Evolutionary conservation across 2,329 filamentous ascomycete species (phyloP).

Genomic region (Curvularia verruculosa): DNA sequence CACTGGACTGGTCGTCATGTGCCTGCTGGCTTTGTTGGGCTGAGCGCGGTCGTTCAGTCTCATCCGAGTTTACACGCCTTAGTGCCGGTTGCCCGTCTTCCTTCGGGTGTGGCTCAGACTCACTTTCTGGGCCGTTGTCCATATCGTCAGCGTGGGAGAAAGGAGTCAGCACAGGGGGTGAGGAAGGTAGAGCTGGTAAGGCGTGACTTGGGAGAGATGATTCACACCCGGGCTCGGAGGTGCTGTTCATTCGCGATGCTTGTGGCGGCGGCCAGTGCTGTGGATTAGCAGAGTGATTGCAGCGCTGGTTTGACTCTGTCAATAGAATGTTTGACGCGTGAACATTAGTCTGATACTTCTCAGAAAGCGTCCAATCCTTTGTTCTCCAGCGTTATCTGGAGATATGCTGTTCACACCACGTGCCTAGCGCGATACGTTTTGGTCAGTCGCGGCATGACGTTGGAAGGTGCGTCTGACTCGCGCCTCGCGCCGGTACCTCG

Average conservation of each 20-base stretch:
- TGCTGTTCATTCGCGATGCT: slow-evolving; percentile 26
- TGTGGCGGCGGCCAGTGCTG: slow-evolving; percentile 32
- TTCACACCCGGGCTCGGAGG: slow-evolving; percentile 25
- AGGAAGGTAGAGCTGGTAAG: slow-evolving; percentile 22
- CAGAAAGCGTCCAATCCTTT: not conserved
- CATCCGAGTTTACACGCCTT: slow-evolving; percentile 26
- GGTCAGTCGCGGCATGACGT: slow-evolving; percentile 34
- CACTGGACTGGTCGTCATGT: slow-evolving; percentile 16
- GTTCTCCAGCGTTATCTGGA: not conserved
- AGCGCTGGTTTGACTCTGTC: slow-evolving; percentile 9
- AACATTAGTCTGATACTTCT: not conserved
- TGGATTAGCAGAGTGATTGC: slow-evolving; percentile 26
- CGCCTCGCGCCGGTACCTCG: slow-evolving; percentile 21
- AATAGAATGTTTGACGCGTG: slow-evolving; percentile 5
- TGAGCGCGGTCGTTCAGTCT: slow-evolving; percentile 37
- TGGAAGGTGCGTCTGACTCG: slow-evolving; percentile 36
- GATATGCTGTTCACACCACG: slow-evolving; percentile 14
- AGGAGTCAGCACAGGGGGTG: slow-evolving; percentile 18
- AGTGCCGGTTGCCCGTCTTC: slow-evolving; percentile 18
- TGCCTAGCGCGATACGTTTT: slow-evolving; percentile 23
- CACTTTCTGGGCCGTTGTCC: slow-evolving; percentile 16
- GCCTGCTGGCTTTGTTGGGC: slow-evolving; percentile 27
- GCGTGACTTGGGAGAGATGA: slow-evolving; percentile 27
- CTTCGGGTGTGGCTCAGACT: slow-evolving; percentile 19
- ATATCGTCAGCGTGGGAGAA: slow-evolving; percentile 16